These are phyloP conservation scores for Rhodamnia rubescens DNA, from an alignment of 345 rosid species.

Conservation along the genomic window DNA sequence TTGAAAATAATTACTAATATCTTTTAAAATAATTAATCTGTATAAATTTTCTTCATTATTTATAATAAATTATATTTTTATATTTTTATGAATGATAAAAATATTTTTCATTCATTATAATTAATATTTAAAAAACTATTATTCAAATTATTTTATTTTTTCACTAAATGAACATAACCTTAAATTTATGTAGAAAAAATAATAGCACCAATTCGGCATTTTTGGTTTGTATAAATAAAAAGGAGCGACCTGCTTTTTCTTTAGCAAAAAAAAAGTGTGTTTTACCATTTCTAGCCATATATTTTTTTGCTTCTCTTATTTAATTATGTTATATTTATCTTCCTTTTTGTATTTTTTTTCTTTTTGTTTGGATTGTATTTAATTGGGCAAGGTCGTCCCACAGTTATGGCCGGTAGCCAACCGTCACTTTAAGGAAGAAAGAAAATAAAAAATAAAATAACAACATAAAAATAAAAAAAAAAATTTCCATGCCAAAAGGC, in stretches of 20 bases:
- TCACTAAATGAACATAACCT: accelerated
- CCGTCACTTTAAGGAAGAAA: too few relatives aligned
- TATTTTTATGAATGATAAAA: background rate
- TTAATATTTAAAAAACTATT: background rate
- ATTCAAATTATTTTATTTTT: background rate
- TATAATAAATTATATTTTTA: too few relatives aligned
- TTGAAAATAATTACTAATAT: too few relatives aligned
- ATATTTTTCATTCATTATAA: background rate
- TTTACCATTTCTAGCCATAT: background rate
- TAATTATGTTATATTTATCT: background rate
- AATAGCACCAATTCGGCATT: background rate
- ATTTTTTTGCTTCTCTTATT: background rate
- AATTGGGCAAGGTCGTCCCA: too few relatives aligned
- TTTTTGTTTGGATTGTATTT: background rate
- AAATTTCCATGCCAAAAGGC: too few relatives aligned
- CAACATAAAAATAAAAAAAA: too few relatives aligned
- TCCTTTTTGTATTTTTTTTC: background rate
- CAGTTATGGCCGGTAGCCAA: too few relatives aligned
- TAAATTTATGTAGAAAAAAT: background rate
- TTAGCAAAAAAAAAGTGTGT: background rate
- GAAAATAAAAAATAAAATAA: too few relatives aligned
- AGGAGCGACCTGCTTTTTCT: background rate
- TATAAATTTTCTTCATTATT: too few relatives aligned
- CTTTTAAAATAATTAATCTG: too few relatives aligned
- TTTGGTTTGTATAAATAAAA: background rate